A percentile compares a stretch with the other conserved stretches of the same genome.
These are phyloP conservation scores for Bretschneidera sinensis DNA, from an alignment of 345 rosid species.

Conservation along the genomic window DNA sequence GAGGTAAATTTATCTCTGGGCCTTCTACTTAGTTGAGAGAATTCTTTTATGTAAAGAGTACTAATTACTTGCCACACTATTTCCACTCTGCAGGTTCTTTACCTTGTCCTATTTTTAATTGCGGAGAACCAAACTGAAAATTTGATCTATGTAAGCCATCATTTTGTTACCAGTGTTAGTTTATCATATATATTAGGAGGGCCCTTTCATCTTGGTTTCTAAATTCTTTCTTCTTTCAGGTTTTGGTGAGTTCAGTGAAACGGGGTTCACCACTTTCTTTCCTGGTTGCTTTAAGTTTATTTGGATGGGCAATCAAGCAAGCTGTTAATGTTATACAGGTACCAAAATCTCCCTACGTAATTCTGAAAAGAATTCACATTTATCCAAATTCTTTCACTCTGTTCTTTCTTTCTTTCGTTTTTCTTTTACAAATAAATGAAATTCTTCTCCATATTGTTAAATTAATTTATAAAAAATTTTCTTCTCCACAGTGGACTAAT, in stretches of 20 bases:
- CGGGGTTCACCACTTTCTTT: constrained; percentile 46
- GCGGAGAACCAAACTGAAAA: constrained; percentile 54
- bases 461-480: too few species aligned
- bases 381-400: neutral
- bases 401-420: too few species aligned
- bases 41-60: neutral
- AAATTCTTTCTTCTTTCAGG: constrained; percentile 37
- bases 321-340: constrained; percentile 81
- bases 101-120: constrained; percentile 65
- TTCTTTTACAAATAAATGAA: neutral
- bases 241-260: constrained; percentile 34
- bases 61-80: constrained; percentile 9
- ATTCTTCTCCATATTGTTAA: too few species aligned
- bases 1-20: constrained; percentile 49
- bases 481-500: too few species aligned
- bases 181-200: neutral
- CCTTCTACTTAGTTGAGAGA: neutral
- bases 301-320: constrained; percentile 89
- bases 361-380: neutral
- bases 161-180: constrained; percentile 8
- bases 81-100: constrained; percentile 58
- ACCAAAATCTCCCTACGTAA: constrained; percentile 10
- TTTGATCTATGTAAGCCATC: constrained; percentile 52
- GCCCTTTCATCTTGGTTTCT: constrained; percentile 13
- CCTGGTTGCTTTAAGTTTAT: constrained; percentile 51